phyloP scores from a whole-genome alignment of 176 grass and related monocot species.

The Phoenix roebelenii region DNA sequence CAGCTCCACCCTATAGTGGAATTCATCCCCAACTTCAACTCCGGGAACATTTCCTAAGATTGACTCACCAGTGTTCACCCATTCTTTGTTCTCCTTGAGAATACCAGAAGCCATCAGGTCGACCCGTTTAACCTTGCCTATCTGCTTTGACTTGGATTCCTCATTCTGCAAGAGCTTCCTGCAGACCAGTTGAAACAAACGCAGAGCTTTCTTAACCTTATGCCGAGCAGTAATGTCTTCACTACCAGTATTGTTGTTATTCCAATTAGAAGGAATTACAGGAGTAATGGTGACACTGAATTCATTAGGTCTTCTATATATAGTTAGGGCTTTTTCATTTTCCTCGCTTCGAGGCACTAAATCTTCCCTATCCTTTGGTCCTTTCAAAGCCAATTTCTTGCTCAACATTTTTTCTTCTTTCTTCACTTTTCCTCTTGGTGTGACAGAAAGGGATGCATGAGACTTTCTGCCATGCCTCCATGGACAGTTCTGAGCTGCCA shows the following conservation, averaged over 20 bases:
- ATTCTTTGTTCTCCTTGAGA: conserved; percentile 39
- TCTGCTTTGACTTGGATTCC: conserved; percentile 17
- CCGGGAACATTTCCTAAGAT: conserved; percentile 50
- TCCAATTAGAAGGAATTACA: conserved; percentile 7
- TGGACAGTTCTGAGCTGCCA: conserved; percentile 35
- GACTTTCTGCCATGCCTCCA: conserved; percentile 32
- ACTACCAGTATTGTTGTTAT: conserved; percentile 7
- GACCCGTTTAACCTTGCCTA: conserved; percentile 23
- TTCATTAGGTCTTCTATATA: conserved; percentile 25
- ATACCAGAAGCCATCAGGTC: conserved; percentile 37
- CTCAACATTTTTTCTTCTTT: conserved; percentile 3
- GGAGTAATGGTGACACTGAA: conserved; percentile 18
- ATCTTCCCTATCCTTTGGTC: conserved; percentile 5
- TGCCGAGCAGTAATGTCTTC: conserved; percentile 23
- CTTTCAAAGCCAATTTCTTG: conserved; percentile 7
- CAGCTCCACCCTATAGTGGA: conserved; percentile 58
- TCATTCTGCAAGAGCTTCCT: conserved; percentile 10
- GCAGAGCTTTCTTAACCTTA: conserved; percentile 27
- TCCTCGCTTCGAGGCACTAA: conserved; percentile 19
- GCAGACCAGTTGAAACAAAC: conserved; percentile 21
- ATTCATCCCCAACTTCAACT: conserved; percentile 82
- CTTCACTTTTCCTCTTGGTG: conserved; percentile 22
- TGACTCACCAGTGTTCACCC: conserved; percentile 24
- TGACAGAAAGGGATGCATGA: conserved; percentile 3
- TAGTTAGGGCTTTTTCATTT: conserved; percentile 15